phyloP scores from a whole-genome alignment of 306 rosid species.

The Glycyrrhiza uralensis region DNA sequence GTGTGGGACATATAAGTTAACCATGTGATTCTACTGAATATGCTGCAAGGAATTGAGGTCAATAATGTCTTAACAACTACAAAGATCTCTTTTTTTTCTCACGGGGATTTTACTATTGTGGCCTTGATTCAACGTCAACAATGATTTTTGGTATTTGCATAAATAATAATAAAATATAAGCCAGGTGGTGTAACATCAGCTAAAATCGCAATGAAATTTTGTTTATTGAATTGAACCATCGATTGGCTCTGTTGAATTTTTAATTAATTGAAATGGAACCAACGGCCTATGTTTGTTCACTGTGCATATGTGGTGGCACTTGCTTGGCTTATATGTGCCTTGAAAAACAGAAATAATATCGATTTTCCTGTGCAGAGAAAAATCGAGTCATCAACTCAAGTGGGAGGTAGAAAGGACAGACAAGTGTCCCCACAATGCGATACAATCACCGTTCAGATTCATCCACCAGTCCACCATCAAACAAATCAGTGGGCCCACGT shows the following conservation, averaged over 20 bases:
- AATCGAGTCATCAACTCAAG: no score
- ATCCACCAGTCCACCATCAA: background rate
- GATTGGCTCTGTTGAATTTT: conserved; percentile 14
- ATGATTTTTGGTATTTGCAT: no score
- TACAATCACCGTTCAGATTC: background rate
- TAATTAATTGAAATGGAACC: background rate
- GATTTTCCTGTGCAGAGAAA: background rate
- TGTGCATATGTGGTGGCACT: background rate
- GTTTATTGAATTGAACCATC: background rate
- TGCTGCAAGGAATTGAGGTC: background rate
- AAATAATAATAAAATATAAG: no score
- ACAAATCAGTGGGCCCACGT: background rate
- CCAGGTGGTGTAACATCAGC: conserved; percentile 10
- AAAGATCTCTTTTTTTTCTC: background rate
- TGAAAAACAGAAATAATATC: background rate
- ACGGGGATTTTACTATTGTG: background rate
- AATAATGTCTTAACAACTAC: background rate
- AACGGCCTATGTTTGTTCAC: background rate
- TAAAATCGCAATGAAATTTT: background rate
- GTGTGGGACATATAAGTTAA: conserved; percentile 21
- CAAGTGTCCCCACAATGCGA: background rate
- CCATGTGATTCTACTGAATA: background rate
- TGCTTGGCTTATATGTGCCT: background rate
- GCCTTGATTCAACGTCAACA: background rate
- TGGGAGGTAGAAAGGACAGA: background rate